Percentiles rank a stretch among this genome's conserved stretches.
phyloP scores from a whole-genome alignment of 129 eudicot species.

The Flaveria trinervia region DNA sequence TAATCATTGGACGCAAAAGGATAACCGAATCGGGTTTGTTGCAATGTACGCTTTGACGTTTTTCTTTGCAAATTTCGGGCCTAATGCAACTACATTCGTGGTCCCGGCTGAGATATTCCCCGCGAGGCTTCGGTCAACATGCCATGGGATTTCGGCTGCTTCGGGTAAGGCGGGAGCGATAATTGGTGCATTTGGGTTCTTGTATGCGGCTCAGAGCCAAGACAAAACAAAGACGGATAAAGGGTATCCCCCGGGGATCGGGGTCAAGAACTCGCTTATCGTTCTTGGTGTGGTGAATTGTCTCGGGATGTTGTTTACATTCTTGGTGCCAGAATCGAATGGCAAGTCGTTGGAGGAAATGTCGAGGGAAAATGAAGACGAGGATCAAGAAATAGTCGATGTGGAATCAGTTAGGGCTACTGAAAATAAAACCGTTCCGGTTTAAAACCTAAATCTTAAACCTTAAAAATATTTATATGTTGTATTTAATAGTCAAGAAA shows the following conservation, averaged over 20 bases:
- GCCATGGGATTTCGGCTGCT: conserved; percentile 81
- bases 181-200: conserved; percentile 68
- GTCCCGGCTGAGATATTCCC: conserved; percentile 83
- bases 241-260: conserved; percentile 67
- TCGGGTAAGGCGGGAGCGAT: conserved; percentile 79
- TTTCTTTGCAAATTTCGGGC: conserved; percentile 79
- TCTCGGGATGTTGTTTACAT: conserved; percentile 56
- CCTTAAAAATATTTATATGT: background rate
- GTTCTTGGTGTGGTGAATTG: conserved; percentile 57
- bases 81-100: conserved; percentile 68
- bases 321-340: conserved; percentile 73
- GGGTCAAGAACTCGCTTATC: conserved; percentile 59
- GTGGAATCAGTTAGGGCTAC: conserved; percentile 16
- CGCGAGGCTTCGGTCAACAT: conserved; percentile 67
- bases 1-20: conserved; percentile 63
- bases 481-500: background rate
- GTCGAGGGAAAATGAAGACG: conserved; percentile 57
- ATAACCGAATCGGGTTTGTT: conserved; percentile 66
- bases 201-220: conserved; percentile 62
- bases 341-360: conserved; percentile 64
- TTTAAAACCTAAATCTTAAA: conserved; percentile 23
- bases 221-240: conserved; percentile 50
- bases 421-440: conserved; percentile 48
- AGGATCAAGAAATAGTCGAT: conserved; percentile 31
- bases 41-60: conserved; percentile 66